Conservation (phyloP, 805 yeast genomes). For the Dipodascus geniculatus region DNA sequence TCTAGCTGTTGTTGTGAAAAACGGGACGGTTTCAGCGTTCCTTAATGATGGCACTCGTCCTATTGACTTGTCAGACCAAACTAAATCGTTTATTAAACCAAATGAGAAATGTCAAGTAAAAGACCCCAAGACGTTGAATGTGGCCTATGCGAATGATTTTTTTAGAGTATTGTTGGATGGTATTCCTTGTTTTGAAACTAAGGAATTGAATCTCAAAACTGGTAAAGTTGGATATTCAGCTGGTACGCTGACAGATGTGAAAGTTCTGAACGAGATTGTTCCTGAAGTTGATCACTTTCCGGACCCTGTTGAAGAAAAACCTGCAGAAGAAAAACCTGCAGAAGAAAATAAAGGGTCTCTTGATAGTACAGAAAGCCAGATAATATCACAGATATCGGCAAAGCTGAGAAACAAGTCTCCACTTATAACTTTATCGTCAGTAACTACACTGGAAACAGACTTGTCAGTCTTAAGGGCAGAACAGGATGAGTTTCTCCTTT, state of each 20-base stretch:
- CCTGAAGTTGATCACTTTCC: neutral
- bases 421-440: neutral
- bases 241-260: neutral
- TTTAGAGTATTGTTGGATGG: neutral
- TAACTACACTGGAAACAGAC: neutral
- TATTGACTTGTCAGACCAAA: neutral
- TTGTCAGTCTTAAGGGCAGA: neutral
- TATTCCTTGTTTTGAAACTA: neutral
- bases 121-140: neutral
- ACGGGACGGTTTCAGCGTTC: neutral
- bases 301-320: neutral
- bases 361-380: neutral
- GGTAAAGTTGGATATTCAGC: neutral
- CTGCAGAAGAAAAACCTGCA: neutral
- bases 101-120: neutral
- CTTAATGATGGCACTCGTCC: neutral
- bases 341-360: neutral
- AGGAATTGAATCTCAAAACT: neutral
- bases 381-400: neutral
- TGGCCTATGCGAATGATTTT: neutral
- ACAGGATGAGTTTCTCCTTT: neutral
- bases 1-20: neutral
- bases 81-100: neutral
- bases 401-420: neutral
- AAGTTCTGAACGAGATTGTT: neutral